These are phyloP conservation scores for Trypanosoma lewisi DNA, from an alignment of 208 protist species.

Conservation along the genomic window DNA sequence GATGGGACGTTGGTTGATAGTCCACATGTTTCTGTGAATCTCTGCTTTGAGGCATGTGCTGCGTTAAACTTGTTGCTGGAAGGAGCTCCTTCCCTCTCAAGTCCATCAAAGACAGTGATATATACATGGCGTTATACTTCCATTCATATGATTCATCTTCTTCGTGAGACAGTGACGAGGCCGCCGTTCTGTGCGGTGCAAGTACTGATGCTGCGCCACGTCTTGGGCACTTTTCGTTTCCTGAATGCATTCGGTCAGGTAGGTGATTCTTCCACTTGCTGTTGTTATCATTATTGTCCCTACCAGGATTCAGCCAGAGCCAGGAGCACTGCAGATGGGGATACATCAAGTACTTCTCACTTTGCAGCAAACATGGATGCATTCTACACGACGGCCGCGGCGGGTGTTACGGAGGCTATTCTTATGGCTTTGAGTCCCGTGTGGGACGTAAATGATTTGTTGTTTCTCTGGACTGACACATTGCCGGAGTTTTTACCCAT, in stretches of 20 bases:
- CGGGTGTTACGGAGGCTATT: conserved; percentile 10
- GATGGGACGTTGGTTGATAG: neutral
- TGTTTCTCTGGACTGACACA: conserved; percentile 19
- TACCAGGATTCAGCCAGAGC: neutral
- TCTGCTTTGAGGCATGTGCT: conserved; percentile 30
- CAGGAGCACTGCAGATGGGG: neutral
- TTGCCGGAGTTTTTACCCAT: conserved; percentile 16
- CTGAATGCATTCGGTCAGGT: conserved; percentile 20
- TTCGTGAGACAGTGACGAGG: conserved; percentile 30
- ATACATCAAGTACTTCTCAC: neutral
- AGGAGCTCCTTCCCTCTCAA: conserved; percentile 22
- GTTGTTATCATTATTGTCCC: too few relatives aligned
- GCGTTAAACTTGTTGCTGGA: conserved; percentile 40
- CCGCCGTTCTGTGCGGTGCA: conserved; percentile 28
- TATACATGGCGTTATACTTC: conserved; percentile 33
- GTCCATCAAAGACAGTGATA: conserved; percentile 8
- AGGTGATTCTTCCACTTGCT: too few relatives aligned
- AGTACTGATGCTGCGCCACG: conserved; percentile 37
- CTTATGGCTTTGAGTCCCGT: conserved; percentile 3
- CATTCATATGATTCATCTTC: conserved; percentile 27
- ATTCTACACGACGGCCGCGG: conserved; percentile 11
- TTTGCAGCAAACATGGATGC: neutral
- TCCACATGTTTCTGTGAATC: neutral
- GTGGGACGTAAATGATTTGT: conserved; percentile 10
- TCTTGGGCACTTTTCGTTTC: conserved; percentile 31